Evolutionary conservation across 768 basidiomycete genomes (phyloP).

Genomic region (Rhodotorula diobovata): DNA sequence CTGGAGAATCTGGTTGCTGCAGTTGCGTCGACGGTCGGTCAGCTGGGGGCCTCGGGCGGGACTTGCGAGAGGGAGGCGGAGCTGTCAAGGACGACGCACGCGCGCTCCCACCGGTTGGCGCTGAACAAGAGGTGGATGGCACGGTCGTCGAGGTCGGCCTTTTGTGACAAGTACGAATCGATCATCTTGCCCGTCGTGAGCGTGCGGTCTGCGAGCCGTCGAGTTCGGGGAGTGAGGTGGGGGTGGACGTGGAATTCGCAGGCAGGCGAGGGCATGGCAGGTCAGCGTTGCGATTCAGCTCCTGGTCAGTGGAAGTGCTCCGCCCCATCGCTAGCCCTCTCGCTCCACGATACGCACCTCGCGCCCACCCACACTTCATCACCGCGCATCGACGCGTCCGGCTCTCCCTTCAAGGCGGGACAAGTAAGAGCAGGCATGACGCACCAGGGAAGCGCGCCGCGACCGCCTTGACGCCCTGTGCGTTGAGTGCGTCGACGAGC

Average conservation of each 20-base stretch:
- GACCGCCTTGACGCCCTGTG: slow-evolving; percentile 51
- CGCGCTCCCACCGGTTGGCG: slow-evolving; percentile 94
- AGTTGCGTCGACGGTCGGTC: neutral
- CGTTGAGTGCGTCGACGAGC: slow-evolving; percentile 58
- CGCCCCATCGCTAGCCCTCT: neutral
- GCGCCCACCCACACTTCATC: neutral
- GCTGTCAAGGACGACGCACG: slow-evolving; percentile 52
- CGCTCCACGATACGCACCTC: too few species aligned
- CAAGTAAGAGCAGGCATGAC: slow-evolving; percentile 1
- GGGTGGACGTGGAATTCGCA: neutral
- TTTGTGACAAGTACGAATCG: slow-evolving; percentile 77
- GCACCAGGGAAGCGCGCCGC: slow-evolving; percentile 86
- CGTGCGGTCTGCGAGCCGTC: slow-evolving; percentile 66
- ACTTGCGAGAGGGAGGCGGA: neutral
- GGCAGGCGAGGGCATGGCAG: neutral
- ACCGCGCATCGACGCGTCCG: slow-evolving; percentile 34
- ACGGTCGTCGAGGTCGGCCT: slow-evolving; percentile 82
- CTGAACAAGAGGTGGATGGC: slow-evolving; percentile 91
- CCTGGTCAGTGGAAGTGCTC: neutral
- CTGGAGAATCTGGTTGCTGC: slow-evolving; percentile 61
- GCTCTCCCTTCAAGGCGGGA: too few species aligned
- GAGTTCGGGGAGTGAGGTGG: neutral
- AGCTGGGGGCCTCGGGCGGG: rapidly evolving
- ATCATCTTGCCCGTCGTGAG: slow-evolving; percentile 90
- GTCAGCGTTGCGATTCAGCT: neutral